Conservation (phyloP, 2,329 filamentous ascomycete genomes). For the Bimuria novae-zelandiae region DNA sequence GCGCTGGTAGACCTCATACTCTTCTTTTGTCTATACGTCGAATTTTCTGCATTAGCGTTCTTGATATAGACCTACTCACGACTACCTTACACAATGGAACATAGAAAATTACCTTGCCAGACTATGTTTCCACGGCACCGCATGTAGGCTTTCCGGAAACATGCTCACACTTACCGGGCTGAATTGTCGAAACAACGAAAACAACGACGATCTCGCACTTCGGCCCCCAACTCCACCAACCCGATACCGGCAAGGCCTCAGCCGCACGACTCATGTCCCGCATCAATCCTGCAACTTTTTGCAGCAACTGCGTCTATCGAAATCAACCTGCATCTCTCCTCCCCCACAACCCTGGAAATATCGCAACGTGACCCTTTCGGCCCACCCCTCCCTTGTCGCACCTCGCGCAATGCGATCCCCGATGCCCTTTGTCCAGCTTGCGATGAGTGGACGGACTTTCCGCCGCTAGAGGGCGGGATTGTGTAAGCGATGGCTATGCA, state of each 20-base stretch:
- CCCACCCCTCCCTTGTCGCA: background rate
- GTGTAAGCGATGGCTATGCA: background rate
- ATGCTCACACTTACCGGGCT: no score
- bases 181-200: no score
- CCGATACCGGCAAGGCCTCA: slow-evolving; percentile 8
- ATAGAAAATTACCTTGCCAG: no score
- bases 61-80: slow-evolving; percentile 12
- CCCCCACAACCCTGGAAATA: background rate
- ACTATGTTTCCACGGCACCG: no score
- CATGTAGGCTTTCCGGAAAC: no score
- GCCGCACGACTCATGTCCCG: slow-evolving; percentile 2
- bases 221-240: slow-evolving; percentile 6
- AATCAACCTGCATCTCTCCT: background rate
- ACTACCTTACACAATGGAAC: no score
- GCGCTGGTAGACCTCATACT: slow-evolving; percentile 21
- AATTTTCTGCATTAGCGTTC: slow-evolving; percentile 27
- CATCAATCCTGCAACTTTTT: background rate
- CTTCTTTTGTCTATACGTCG: slow-evolving; percentile 17
- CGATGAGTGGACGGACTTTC: background rate
- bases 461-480: background rate
- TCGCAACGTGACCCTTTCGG: no score
- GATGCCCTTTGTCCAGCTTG: background rate
- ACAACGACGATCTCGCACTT: background rate
- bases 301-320: background rate
- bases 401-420: background rate